Base-by-base conservation (phyloP, 208 protist genomes). In the Leishmania mexicana region DNA sequence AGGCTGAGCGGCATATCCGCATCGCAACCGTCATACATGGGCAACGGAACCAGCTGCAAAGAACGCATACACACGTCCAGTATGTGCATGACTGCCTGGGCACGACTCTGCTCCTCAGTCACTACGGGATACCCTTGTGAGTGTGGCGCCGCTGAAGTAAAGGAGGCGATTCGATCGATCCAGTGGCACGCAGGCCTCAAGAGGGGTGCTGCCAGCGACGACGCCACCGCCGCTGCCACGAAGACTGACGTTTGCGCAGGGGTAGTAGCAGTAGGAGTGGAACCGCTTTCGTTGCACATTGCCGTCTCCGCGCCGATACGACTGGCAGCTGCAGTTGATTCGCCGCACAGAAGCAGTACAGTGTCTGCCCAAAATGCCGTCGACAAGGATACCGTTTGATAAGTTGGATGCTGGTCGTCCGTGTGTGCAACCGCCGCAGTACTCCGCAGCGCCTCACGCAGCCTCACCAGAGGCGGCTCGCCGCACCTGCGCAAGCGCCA, bases 21-120 rank as follows among this genome's bases (percentile, higher is more conserved):
- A 49, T 86, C 83, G 47, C 49, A 73, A 49, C 78, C 78, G 58
- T 86, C 83, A 35, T 72, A 81, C 54, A 86, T 58, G 0, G 83
- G 83, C 62, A 86, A 77, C 1, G 83, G 75, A 15, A 86, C 75
- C 42, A 86, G 53, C 68, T 86, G 83, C 75, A 86, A 0, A 3
- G 78, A 62, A 5, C 78, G 78, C 53, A 60, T 79, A 24, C 78
- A 81, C 8, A 77, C 28, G 49, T 80, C 75, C 62, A 86, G 28
- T 51, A 76, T 79, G 38, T 74, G 78, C 53, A 78, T 38, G 0
- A 80, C 47, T 17, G 78, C 78, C 54, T 67, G 74, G 1, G 51
- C 21, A 54, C 51, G 35, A 28, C n/a, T 75, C 64, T 54, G 65
- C 3, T 70, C 71, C 1, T 17, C 65, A 40, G 19, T 6, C 60